A percentile compares a stretch with the other conserved stretches of the same genome.
Conservation (phyloP, 106 monocot genomes). For the Amphibolis antarctica region DNA sequence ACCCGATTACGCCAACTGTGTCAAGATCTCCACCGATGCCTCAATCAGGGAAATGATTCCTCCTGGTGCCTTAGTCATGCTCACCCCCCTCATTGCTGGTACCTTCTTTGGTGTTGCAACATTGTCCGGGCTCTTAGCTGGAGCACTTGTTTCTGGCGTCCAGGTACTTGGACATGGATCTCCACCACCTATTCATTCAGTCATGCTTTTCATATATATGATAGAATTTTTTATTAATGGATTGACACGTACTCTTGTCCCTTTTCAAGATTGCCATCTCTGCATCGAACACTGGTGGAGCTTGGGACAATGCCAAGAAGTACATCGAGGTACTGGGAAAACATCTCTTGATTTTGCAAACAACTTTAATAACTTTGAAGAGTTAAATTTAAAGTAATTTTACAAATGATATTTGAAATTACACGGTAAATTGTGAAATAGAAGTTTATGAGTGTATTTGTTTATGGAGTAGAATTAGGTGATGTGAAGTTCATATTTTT, state of each 20-base stretch:
- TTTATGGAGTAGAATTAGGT: too few species aligned
- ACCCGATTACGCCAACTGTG: slow-evolving; percentile 22
- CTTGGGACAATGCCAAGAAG: slow-evolving; percentile 43
- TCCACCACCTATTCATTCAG: background rate
- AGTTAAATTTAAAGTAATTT: too few species aligned
- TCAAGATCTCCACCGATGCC: slow-evolving; percentile 25
- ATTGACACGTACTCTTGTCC: background rate
- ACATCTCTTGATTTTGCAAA: background rate
- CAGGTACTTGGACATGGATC: slow-evolving; percentile 1
- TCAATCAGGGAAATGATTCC: slow-evolving; percentile 25
- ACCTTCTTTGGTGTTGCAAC: slow-evolving; percentile 20
- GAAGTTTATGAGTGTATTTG: too few species aligned
- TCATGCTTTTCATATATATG: background rate
- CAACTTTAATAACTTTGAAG: too few species aligned
- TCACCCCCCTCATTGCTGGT: slow-evolving; percentile 20
- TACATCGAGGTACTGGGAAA: slow-evolving; percentile 31
- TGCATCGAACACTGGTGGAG: slow-evolving; percentile 23
- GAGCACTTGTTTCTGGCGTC: slow-evolving; percentile 20
- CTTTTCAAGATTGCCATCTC: slow-evolving; percentile 20
- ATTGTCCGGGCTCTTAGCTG: slow-evolving; percentile 15
- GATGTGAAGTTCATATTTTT: too few species aligned
- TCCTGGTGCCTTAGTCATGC: slow-evolving; percentile 23
- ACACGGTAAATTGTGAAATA: too few species aligned
- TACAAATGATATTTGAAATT: too few species aligned
- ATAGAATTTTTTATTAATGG: background rate